These are phyloP conservation scores for Leishmania amazonensis DNA, from an alignment of 208 protist species.

Conservation along the genomic window DNA sequence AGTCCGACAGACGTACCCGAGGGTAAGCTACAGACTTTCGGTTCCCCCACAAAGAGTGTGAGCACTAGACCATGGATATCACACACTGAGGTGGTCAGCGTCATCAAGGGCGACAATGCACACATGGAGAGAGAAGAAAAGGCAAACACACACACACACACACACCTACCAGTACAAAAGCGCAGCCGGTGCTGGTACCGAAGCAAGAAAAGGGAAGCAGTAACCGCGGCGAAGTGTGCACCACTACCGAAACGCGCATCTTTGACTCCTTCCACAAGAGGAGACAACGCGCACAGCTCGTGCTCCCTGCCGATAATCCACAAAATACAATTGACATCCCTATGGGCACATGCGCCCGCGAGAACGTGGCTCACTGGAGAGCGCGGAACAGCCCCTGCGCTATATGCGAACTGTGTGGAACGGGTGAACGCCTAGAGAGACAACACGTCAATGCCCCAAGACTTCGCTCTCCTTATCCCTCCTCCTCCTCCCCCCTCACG, in stretches of 20 bases:
- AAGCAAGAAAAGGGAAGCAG: not conserved
- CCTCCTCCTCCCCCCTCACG: too few relatives aligned
- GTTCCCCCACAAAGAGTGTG: not conserved
- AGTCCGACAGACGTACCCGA: not conserved
- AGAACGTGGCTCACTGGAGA: not conserved
- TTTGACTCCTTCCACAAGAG: not conserved
- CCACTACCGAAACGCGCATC: not conserved
- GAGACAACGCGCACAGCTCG: not conserved
- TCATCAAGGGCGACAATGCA: not conserved
- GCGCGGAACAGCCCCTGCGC: not conserved
- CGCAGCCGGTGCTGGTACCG: not conserved
- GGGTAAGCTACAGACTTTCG: not conserved
- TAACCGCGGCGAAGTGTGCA: not conserved
- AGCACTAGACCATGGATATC: not conserved
- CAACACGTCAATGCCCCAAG: not conserved
- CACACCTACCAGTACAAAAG: not conserved
- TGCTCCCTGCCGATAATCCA: not conserved
- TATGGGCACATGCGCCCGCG: not conserved
- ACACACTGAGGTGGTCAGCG: not conserved
- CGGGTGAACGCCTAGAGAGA: not conserved
- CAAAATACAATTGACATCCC: not conserved
- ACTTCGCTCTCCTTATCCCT: not conserved
- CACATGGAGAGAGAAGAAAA: not conserved
- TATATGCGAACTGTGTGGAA: not conserved
- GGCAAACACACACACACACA: not conserved